Base-by-base conservation (phyloP, 768 basidiomycete genomes). In the Lanmaoa pseudosensibilis region DNA sequence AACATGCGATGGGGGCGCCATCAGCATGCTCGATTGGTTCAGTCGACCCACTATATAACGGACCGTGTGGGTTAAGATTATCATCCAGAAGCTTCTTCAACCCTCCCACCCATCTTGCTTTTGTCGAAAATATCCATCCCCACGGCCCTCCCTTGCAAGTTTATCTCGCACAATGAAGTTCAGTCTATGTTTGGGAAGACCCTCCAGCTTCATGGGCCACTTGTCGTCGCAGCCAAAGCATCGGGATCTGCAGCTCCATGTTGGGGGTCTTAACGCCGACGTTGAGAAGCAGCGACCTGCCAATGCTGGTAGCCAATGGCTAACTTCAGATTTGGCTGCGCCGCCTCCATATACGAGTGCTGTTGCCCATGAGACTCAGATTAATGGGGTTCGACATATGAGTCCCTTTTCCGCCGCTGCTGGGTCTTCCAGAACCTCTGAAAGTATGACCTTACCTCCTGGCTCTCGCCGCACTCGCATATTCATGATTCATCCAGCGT, bases 271-370 rank as follows among this genome's bases (percentile, higher is more conserved):
- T 8, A 47, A 41, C 25, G 11, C 30, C 45, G 54, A 50, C 21
- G n/a, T 37, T 1, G 43, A 50, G 50, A 62, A 47, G 45, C 54
- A 44, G 1, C 52, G 23, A 32, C 12, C 27, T 46, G 45, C 46
- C 15, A 7, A 57, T 21, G 27, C 30, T 37, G 44, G 38, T 21
- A 36, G 18, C 44, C 38, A 55, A 21, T 57, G 50, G 56, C 18
- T n/a, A 27, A 6, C 43, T 15, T 34, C 57, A 33, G 32, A 32
- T 56, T 58, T 34, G 54, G 58, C 49, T 12, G 55, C 50, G 3
- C 69, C 67, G 3, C 71, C 69, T 19, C 71, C 69, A 30, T 71
- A 73, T 27, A 34, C 60, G 49, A 52, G 51, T 15, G 52, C 41
- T 21, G 46, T 38, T 13, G 19, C 49, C 11, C n/a, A 46, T 7